Evolutionary conservation across 768 basidiomycete species (phyloP).

Genomic region (Candolleomyces eurysporus): DNA sequence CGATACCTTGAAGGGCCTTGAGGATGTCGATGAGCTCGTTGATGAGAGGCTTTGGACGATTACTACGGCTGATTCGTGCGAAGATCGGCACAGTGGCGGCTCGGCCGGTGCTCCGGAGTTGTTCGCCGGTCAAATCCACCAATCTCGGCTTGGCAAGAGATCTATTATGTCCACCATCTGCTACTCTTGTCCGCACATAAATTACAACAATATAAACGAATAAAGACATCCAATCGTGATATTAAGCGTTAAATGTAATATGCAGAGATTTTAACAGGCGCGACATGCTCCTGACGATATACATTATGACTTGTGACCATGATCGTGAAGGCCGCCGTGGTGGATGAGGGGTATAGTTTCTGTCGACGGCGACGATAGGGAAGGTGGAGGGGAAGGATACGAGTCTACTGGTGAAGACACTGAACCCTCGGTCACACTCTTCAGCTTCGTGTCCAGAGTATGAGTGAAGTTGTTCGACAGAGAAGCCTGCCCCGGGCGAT

Average conservation of each 20-base stretch:
- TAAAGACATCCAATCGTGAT: not conserved
- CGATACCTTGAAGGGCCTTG: conserved; percentile 42
- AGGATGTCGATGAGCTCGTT: conserved; percentile 44
- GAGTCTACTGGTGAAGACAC: conserved; percentile 32
- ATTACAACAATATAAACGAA: not conserved
- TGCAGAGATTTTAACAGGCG: not conserved
- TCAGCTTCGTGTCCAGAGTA: conserved; percentile 18
- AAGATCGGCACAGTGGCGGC: conserved; percentile 17
- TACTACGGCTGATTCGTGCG: conserved; percentile 29
- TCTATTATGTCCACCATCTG: too few species aligned
- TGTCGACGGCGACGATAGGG: conserved; percentile 32
- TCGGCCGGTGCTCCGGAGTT: conserved; percentile 5
- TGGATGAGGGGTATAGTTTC: conserved; percentile 23
- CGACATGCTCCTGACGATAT: not conserved
- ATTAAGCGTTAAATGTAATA: too few species aligned
- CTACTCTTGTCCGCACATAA: not conserved
- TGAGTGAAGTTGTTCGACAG: conserved; percentile 2
- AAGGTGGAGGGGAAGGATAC: conserved; percentile 51
- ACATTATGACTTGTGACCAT: not conserved
- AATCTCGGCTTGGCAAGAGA: too few species aligned
- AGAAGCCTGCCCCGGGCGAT: conserved; percentile 6
- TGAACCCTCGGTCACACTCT: conserved; percentile 17
- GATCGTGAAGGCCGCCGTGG: not conserved
- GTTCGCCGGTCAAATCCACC: conserved; percentile 2
- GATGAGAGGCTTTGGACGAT: conserved; percentile 35